Percentiles rank a stretch among this genome's conserved stretches.
phyloP scores from a whole-genome alignment of 2,329 filamentous ascomycete species.

The Fusarium sp. region DNA sequence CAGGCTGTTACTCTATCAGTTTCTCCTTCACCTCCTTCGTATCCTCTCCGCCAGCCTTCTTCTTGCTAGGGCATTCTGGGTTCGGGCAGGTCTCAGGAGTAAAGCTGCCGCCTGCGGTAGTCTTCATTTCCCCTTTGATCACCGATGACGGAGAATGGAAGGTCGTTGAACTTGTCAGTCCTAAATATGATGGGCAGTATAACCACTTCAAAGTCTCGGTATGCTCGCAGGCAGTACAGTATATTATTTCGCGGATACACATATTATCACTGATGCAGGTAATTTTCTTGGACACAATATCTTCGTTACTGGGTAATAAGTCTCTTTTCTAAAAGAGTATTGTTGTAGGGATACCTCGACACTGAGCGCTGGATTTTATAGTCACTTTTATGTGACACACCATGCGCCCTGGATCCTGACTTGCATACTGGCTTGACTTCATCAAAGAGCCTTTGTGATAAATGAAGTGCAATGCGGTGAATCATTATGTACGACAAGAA shows the following conservation, averaged over 20 bases:
- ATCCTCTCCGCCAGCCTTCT: background rate
- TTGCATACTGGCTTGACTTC: fast-evolving
- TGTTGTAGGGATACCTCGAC: background rate
- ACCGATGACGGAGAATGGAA: background rate
- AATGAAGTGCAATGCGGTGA: fast-evolving
- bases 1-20: background rate
- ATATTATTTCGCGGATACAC: background rate
- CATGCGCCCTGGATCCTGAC: fast-evolving
- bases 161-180: background rate
- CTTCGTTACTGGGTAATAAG: fast-evolving
- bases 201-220: background rate
- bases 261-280: background rate
- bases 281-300: fast-evolving
- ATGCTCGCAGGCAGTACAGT: background rate
- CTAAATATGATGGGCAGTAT: background rate
- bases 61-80: background rate
- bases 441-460: background rate
- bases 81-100: background rate
- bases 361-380: background rate
- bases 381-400: fast-evolving
- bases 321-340: fast-evolving
- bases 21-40: background rate
- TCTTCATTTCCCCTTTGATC: background rate
- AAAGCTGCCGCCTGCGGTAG: background rate
- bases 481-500: fast-evolving